A percentile compares a stretch with the other conserved stretches of the same genome.
These are phyloP conservation scores for Melanogaster broomeanus DNA, from an alignment of 768 basidiomycete species.

Conservation along the genomic window DNA sequence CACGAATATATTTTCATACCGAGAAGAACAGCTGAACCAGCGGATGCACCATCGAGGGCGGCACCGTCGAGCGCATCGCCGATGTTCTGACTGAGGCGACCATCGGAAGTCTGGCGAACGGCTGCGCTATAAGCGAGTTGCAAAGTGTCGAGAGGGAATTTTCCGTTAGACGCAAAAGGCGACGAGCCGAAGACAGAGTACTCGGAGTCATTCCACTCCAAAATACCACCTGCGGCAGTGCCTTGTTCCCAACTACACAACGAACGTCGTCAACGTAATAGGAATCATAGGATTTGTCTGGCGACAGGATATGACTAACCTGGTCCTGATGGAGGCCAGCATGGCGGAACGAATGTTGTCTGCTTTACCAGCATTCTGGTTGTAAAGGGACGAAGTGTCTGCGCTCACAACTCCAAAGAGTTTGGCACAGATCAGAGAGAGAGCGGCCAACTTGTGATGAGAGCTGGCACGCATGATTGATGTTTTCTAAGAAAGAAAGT, in stretches of 20 bases:
- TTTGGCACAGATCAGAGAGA: background rate
- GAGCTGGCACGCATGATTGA: background rate
- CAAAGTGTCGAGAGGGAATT: slow-evolving; percentile 20
- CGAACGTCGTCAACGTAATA: background rate
- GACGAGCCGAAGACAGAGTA: slow-evolving; percentile 25
- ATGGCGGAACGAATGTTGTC: too few species aligned
- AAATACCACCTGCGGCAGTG: slow-evolving; percentile 24
- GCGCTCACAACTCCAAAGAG: background rate
- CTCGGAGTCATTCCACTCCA: slow-evolving; percentile 25
- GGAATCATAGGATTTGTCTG: background rate
- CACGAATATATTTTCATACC: too few species aligned
- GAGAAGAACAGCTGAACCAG: too few species aligned
- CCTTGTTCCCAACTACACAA: slow-evolving; percentile 32
- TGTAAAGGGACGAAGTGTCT: background rate
- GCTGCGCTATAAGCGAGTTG: slow-evolving; percentile 30
- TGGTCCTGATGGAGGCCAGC: slow-evolving; percentile 7
- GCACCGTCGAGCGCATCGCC: too few species aligned
- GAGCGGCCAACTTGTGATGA: background rate
- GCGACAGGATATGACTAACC: too few species aligned
- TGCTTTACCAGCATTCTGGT: background rate
- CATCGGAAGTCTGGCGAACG: too few species aligned
- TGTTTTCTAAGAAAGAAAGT: background rate
- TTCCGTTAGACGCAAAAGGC: slow-evolving; percentile 17
- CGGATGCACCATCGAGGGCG: too few species aligned
- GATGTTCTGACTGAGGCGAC: too few species aligned